Conservation (phyloP, 306 rosid genomes). For the Ochetophila trinervis region DNA sequence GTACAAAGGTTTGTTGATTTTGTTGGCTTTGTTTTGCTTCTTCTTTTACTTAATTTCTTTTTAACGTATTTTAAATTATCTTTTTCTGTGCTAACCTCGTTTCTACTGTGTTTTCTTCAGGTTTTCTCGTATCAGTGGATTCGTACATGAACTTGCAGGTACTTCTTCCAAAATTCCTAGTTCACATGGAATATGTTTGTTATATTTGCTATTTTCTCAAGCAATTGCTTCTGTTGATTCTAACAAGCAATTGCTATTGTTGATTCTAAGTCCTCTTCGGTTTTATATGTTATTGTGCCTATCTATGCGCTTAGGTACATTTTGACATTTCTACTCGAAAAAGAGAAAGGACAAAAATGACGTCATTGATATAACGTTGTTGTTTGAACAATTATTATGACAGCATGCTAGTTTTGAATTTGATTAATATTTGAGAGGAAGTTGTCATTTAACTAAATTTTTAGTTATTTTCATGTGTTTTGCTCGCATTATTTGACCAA, state of each 20-base stretch:
- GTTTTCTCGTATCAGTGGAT: conserved; percentile 52
- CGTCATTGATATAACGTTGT: neutral
- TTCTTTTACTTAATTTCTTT: neutral
- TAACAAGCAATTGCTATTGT: neutral
- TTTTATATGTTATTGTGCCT: too few relatives aligned
- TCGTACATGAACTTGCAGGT: conserved; percentile 66
- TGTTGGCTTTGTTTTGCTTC: neutral
- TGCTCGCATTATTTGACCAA: neutral
- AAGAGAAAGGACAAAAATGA: neutral
- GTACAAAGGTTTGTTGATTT: conserved; percentile 42
- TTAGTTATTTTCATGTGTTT: too few relatives aligned
- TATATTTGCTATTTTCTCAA: neutral
- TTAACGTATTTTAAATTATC: neutral
- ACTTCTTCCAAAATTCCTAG: neutral
- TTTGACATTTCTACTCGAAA: neutral
- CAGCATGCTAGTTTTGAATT: too few relatives aligned
- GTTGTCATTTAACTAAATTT: too few relatives aligned
- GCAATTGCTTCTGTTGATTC: neutral
- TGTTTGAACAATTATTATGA: neutral
- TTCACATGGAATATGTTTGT: too few relatives aligned
- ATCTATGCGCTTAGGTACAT: too few relatives aligned
- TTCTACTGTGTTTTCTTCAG: conserved; percentile 22
- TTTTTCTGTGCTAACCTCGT: neutral
- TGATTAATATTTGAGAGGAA: too few relatives aligned
- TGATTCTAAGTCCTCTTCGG: neutral